phyloP scores from a whole-genome alignment of 2,329 filamentous ascomycete species.

The Alternaria viburni region DNA sequence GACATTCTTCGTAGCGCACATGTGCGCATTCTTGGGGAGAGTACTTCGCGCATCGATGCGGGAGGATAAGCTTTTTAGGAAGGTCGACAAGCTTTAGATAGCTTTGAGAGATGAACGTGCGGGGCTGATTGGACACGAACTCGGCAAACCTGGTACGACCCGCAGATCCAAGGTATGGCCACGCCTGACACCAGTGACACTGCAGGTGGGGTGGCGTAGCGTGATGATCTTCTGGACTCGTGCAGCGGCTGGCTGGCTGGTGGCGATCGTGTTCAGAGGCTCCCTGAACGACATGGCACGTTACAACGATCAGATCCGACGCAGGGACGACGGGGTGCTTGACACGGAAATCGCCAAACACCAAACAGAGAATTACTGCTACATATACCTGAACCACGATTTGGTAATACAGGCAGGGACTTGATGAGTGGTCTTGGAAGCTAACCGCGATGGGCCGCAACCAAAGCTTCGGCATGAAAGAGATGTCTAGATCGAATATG shows the following conservation, averaged over 20 bases:
- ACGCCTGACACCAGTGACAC: background rate
- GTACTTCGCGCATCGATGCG: background rate
- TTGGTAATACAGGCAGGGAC: background rate
- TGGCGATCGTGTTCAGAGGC: background rate
- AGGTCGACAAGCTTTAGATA: slow-evolving; percentile 25
- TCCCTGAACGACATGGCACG: background rate
- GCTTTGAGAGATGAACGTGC: slow-evolving; percentile 15
- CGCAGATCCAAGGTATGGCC: background rate
- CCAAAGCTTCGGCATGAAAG: slow-evolving; percentile 12
- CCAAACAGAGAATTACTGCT: background rate
- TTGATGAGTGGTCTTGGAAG: background rate
- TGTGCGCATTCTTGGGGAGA: slow-evolving; percentile 1
- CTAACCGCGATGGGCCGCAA: background rate
- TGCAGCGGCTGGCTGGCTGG: background rate
- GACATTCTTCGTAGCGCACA: background rate
- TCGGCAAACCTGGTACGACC: background rate
- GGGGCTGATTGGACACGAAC: slow-evolving; percentile 19
- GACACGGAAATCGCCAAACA: background rate
- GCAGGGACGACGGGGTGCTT: background rate
- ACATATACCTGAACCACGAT: background rate
- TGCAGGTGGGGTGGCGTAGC: background rate
- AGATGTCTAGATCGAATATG: slow-evolving; percentile 3
- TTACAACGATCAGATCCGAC: background rate
- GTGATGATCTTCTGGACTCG: background rate
- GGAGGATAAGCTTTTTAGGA: slow-evolving; percentile 26